Base-by-base conservation (phyloP, 495 filamentous ascomycete genomes). In the Astrothelium macrocarpum region DNA sequence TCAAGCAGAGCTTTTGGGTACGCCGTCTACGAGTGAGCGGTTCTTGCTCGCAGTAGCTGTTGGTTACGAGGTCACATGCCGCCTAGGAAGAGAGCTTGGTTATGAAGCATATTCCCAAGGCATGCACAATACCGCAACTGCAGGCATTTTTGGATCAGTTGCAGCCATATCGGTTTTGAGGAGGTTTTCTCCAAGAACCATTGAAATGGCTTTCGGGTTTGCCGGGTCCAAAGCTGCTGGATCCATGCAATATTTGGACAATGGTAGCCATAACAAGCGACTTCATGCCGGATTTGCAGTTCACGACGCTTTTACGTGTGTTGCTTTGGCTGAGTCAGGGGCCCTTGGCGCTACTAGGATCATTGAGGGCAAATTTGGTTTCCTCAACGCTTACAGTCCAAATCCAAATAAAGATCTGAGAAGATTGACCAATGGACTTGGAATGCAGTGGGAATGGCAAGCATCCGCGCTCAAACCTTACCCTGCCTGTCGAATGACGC, bases 211-310 rank as follows among this genome's bases (percentile, higher is more conserved):
- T 4, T 70, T 70, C 46, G 70, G 70, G 1, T 63, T 71, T 46
- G 70, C 70, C 1, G 67, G 70, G 1, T 66, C 62, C 26, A 71
- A 70, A 64, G 67, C 70, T 18, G 62, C 67, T 3, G 70, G 70
- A 16, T 68, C 65, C 11, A 71, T 71, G 70, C 70, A 71, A 56
- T 71, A 70, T 46, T 63, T 71, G n/a, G 67, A 68, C 31, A 71
- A 71, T 53, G 70, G 70, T 2, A 64, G 60, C 49, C 70, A 68
- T 63, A 71, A 71, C 53, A 71, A 71, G 62, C 61, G 70, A 26
- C 65, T 71, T 20, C 70, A 71, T 42, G 67, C 70, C 9, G 70
- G 67, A 1, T 71, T 71, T 60, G 70, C 70, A 1, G 70, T 68
- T 42, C 70, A 71, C 36, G 70, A 71, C 59, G 70, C 67, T 18